These are phyloP conservation scores for Eucalyptus albens DNA, from an alignment of 345 rosid species.

Conservation along the genomic window DNA sequence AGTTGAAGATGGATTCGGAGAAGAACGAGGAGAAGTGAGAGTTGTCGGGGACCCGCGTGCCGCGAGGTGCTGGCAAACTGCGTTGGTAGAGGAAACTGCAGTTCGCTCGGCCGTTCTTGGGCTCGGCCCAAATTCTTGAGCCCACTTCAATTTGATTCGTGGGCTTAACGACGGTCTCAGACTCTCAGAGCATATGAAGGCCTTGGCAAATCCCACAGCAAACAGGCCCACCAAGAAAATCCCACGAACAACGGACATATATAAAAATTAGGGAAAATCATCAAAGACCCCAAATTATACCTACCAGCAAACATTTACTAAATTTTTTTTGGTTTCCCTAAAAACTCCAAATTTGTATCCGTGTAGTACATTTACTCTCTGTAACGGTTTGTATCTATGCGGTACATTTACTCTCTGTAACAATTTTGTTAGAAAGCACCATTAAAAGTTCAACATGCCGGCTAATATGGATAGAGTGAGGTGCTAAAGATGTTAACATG, in stretches of 20 bases:
- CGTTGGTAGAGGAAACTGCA: neutral
- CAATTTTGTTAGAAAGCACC: accelerated
- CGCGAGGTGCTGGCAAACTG: neutral
- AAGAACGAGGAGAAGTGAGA: neutral
- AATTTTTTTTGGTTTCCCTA: accelerated
- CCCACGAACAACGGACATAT: neutral
- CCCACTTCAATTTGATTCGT: neutral
- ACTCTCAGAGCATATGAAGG: neutral
- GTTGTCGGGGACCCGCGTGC: neutral
- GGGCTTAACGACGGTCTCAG: neutral
- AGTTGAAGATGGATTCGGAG: neutral
- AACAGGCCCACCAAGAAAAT: neutral
- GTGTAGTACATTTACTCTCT: accelerated
- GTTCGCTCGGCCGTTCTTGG: neutral
- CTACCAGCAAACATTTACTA: neutral
- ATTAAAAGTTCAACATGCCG: too few relatives aligned
- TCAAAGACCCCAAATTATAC: too few relatives aligned
- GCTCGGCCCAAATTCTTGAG: neutral
- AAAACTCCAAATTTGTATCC: neutral
- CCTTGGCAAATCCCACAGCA: neutral
- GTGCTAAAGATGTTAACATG: accelerated
- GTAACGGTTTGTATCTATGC: accelerated
- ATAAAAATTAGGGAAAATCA: neutral
- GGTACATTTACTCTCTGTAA: accelerated
- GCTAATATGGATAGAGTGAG: neutral